phyloP scores from a whole-genome alignment of 257 asterid genomes.

The Solanum sejunctum region DNA sequence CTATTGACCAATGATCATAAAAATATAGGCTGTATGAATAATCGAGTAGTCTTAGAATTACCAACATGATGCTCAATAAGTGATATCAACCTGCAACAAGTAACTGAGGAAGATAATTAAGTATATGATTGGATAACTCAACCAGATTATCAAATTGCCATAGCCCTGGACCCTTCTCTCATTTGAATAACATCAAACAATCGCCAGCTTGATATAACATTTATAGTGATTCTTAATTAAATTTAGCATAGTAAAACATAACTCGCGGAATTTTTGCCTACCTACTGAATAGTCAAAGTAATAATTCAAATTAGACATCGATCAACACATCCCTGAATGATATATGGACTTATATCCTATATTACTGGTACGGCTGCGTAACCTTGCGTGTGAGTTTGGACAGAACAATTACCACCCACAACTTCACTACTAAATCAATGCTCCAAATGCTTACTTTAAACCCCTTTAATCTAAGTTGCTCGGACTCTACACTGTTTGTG shows the following conservation, averaged over 20 bases:
- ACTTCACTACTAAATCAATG: not conserved
- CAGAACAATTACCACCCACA: not conserved
- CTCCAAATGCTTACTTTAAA: not conserved
- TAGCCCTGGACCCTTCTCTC: not conserved
- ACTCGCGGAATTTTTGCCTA: not conserved
- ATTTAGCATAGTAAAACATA: not conserved
- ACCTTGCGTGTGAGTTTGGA: not conserved
- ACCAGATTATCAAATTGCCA: not conserved
- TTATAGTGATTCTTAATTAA: not conserved
- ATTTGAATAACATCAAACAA: not conserved
- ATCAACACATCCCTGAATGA: not conserved
- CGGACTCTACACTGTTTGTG: too few relatives aligned
- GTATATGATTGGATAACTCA: not conserved
- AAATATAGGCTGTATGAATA: too few relatives aligned
- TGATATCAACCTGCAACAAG: too few relatives aligned
- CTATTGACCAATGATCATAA: too few relatives aligned
- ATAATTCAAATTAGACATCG: not conserved
- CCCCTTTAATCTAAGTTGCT: not conserved
- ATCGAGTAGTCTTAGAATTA: too few relatives aligned
- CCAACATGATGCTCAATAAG: too few relatives aligned
- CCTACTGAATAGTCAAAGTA: not conserved
- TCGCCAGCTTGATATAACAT: not conserved
- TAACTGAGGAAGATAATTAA: not conserved
- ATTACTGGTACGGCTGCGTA: not conserved
- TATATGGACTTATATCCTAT: not conserved